Evolutionary conservation across 73 alveolate species (phyloP).

Genomic region (Tetrahymena elliotti): DNA sequence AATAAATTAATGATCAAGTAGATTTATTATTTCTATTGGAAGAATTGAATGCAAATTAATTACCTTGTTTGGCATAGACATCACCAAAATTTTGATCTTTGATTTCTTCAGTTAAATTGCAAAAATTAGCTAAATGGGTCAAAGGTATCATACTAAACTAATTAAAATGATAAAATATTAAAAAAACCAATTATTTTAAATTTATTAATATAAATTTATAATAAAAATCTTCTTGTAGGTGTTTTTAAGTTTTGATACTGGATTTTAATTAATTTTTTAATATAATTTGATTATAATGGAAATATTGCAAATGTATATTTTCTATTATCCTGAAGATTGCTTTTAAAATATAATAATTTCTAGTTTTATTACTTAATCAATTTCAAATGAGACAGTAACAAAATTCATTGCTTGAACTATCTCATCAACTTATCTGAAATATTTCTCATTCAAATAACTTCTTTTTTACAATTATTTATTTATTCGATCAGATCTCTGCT

Average conservation of each 20-base stretch:
- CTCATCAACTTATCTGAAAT: neutral
- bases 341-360: neutral
- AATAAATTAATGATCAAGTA: too few species aligned
- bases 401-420: neutral
- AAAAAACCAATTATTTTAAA: neutral
- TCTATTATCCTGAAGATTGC: neutral
- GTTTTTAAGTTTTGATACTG: neutral
- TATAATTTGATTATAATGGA: too few species aligned
- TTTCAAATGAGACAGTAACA: neutral
- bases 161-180: neutral
- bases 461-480: neutral
- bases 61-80: neutral
- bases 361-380: neutral
- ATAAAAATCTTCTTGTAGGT: neutral
- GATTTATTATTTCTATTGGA: too few species aligned
- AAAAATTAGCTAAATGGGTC: neutral
- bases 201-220: too few species aligned
- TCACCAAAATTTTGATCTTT: neutral
- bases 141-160: neutral
- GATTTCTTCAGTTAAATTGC: neutral
- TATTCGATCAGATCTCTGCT: neutral
- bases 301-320: neutral
- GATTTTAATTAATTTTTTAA: too few species aligned
- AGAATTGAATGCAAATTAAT: too few species aligned
- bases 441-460: neutral